Evolutionary conservation across 2,329 filamentous ascomycete species (phyloP).

Genomic region (Mycosphaerelloides madeirae): DNA sequence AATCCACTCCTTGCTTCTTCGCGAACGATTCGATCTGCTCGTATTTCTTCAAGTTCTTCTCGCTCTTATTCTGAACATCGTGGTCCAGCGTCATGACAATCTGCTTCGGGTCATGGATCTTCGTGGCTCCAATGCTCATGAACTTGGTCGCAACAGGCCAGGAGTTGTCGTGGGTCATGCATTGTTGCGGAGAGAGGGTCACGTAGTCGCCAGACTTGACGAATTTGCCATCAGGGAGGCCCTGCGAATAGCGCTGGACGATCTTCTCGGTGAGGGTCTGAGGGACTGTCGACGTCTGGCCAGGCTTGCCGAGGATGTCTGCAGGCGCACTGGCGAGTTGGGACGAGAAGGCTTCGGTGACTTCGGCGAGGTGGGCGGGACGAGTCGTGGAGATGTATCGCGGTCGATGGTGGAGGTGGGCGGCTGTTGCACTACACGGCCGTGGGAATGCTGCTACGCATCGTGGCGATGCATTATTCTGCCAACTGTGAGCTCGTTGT

Average conservation of each 20-base stretch:
- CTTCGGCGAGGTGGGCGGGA: slow-evolving; percentile 24
- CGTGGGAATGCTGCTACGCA: slow-evolving; percentile 1
- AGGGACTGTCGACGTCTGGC: slow-evolving; percentile 43
- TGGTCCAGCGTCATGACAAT: slow-evolving; percentile 83
- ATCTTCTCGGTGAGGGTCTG: slow-evolving; percentile 94
- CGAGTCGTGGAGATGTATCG: slow-evolving; percentile 24
- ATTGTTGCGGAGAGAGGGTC: slow-evolving; percentile 63
- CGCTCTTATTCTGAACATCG: slow-evolving; percentile 78
- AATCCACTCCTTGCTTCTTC: slow-evolving; percentile 67
- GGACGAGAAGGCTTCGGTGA: slow-evolving; percentile 58
- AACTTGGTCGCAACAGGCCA: slow-evolving; percentile 74
- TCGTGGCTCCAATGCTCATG: slow-evolving; percentile 73
- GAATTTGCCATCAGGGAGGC: slow-evolving; percentile 66
- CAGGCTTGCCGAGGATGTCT: slow-evolving; percentile 65
- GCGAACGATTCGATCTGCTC: slow-evolving; percentile 77
- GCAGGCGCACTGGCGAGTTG: slow-evolving; percentile 61
- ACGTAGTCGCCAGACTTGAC: slow-evolving; percentile 82
- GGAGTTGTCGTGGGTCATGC: slow-evolving; percentile 85
- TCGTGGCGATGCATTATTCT: slow-evolving; percentile 10
- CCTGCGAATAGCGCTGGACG: slow-evolving; percentile 75
- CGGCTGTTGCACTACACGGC: slow-evolving; percentile 4
- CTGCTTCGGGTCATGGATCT: slow-evolving; percentile 66
- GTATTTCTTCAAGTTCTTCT: slow-evolving; percentile 80
- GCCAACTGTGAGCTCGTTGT: not conserved
- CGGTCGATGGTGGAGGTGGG: slow-evolving; percentile 22